Evolutionary conservation across 371 early-diverging fungal species (phyloP).

Genomic region (Rhizopus microsporus): DNA sequence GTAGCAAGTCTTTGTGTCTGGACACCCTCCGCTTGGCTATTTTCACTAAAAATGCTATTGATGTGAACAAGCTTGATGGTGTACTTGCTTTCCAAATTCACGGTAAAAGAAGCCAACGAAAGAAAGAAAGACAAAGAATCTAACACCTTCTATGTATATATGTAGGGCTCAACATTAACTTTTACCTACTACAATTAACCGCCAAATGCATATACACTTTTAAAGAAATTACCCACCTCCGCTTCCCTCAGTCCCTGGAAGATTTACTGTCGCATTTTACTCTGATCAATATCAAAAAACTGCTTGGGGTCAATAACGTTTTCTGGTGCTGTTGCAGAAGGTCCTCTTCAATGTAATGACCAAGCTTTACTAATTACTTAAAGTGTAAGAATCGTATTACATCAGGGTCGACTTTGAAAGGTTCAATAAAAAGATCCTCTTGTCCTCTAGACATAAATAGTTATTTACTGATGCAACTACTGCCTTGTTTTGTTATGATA

Average conservation of each 20-base stretch:
- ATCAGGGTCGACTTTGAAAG: too few species aligned
- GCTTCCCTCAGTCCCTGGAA: constrained; percentile 13
- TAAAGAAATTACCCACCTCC: constrained; percentile 6
- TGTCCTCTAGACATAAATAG: too few species aligned
- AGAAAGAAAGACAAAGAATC: not conserved
- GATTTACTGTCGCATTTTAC: constrained; percentile 8
- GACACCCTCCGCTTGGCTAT: constrained; percentile 27
- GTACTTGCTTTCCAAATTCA: constrained; percentile 19
- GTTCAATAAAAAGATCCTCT: too few species aligned
- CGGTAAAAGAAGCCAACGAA: constrained; percentile 5
- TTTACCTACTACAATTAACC: constrained; percentile 8
- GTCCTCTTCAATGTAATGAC: not conserved
- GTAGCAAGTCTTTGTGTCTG: constrained; percentile 14
- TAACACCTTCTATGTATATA: not conserved
- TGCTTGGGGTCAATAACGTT: constrained; percentile 9
- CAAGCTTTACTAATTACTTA: too few species aligned
- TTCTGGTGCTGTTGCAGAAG: constrained; percentile 10
- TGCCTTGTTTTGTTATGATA: too few species aligned
- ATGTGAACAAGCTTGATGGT: constrained; percentile 25
- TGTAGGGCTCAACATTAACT: constrained; percentile 17
- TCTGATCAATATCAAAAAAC: constrained; percentile 5
- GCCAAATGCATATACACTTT: constrained; percentile 9
- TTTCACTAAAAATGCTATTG: constrained; percentile 37
- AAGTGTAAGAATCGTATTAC: too few species aligned
- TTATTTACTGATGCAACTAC: too few species aligned